Base-by-base conservation (phyloP, 257 asterid genomes). In the Petunia axillaris region DNA sequence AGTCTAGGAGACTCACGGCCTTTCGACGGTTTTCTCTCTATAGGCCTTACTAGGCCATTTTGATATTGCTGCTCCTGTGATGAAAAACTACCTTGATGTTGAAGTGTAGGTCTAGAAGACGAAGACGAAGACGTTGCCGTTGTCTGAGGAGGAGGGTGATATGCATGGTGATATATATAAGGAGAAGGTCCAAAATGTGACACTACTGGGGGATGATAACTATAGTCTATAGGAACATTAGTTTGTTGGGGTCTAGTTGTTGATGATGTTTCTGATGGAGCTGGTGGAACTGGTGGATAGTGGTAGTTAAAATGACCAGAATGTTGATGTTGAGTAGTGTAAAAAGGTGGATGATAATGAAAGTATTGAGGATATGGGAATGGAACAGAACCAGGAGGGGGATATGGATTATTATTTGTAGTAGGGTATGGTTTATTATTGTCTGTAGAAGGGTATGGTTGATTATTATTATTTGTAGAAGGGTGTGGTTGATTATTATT, bases 341-440 rank as follows among this genome's bases (percentile, higher is more conserved):
- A 93, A 11, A 90, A 87, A 44, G 88, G 79, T 38, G 89, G 93
- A 64, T 89, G 89, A 68, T 25, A 71, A 71, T 90, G 87, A 57
- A 94, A 64, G 65, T 89, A 87, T n/a, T 78, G 93, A 0, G 93
- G 91, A 75, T 89, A 88, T 36, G 85, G 87, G 46, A 89, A 86
- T 4, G 89, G 85, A 6, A 59, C 75, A 0, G 89, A 77, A 62
- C 77, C 75, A 15, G 86, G 84, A 54, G 89, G 87, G 43, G 88
- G 86, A 64, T 79, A 86, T 52, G 80, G 76, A 36, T 25, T 25
- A 25, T 25, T 25, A 43, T 71, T 40, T 8, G 75, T 89, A 40
- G 87, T 86, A 25, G 25, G 25, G 25, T 25, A 25, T 25, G 25
- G 25, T 25, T 25, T 25, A 25, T 25, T 25, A 25, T 25, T 25